Evolutionary conservation across 192 early-diverging fungal species (phyloP), one percentile per base, ranked within the genome.

Genomic region (Anaeromyces robustus): DNA sequence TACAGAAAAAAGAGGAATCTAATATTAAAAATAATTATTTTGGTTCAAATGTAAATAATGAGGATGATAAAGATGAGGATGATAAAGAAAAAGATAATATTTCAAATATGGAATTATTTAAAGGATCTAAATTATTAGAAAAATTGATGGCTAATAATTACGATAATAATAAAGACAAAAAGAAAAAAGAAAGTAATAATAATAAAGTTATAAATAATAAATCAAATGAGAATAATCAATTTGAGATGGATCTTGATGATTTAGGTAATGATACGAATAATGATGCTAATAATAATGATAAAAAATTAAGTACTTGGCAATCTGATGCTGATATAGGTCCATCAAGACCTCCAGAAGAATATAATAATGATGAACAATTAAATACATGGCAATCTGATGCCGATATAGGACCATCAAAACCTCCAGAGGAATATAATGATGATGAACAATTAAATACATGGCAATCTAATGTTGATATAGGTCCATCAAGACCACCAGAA

Each of bases 41-140:
- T 18, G 17, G 1, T 2, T 68, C 52, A 16, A 37, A n/a, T 29
- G 77, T 14, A 30, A 37, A 22, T 7, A 16, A 30, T 16, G 85
- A 81, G 28, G 26, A 29, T 30, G 59, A 79, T 0, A 86, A 85
- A 77, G 82, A 83, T n/a, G 80, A 86, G 19, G 82, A 86, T 31
- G 77, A 79, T 13, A 80, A 80, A 78, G 82, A 80, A 3, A 80
- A 82, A 78, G 79, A 78, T 83, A 77, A 39, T 43, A 7, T 26
- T 22, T 14, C 4, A 12, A 68, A 68, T 68, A 22, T 4, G 0
- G 52, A 68, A 9, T 68, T 68, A 68, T 68, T 68, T 68, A 68
- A 68, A 68, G 52, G 52, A 7, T 68, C 52, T 5, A 68, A 68
- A 68, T 68, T 68, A 68, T 68, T 68, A 68, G 52, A 68, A 68